Evolutionary conservation across 202 grass and related monocot genomes (phyloP).

Genomic region (Carex arenaria): DNA sequence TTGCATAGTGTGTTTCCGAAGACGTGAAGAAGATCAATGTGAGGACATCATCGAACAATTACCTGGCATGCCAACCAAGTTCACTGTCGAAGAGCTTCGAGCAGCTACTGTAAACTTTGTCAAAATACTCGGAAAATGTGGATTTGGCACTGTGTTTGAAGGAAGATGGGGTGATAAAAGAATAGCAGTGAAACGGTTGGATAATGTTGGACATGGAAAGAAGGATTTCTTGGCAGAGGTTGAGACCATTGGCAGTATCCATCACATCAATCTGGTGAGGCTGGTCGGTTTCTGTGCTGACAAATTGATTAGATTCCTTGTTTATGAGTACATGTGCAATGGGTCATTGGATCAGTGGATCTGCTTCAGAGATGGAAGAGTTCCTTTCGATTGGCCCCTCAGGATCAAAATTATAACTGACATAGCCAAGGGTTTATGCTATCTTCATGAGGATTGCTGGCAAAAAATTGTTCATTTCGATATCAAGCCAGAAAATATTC

Average conservation of each 20-base stretch:
- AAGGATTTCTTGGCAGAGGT: conserved; percentile 45
- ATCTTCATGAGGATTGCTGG: conserved; percentile 42
- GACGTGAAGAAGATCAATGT: background rate
- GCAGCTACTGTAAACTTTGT: conserved; percentile 26
- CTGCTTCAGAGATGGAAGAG: background rate
- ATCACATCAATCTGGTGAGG: conserved; percentile 29
- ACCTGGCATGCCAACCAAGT: conserved; percentile 29
- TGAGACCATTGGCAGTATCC: conserved; percentile 38
- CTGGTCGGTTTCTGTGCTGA: conserved; percentile 12
- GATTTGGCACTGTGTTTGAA: conserved; percentile 44
- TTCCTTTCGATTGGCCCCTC: conserved; percentile 32
- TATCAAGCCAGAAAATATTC: conserved; percentile 49
- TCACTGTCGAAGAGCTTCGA: conserved; percentile 31
- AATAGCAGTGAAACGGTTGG: conserved; percentile 20
- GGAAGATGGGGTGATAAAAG: conserved; percentile 22
- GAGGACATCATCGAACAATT: conserved; percentile 16
- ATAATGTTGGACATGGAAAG: conserved; percentile 25
- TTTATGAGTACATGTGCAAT: conserved; percentile 33
- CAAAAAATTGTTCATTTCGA: conserved; percentile 47
- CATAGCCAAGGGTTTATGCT: conserved; percentile 37
- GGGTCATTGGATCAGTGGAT: conserved; percentile 30
- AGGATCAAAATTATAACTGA: conserved; percentile 46
- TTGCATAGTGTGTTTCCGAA: conserved; percentile 13
- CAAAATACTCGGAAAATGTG: conserved; percentile 26
- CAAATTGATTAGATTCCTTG: background rate